phyloP scores from a whole-genome alignment of 2,329 filamentous ascomycete genomes.

The Coniochaeta sp. region DNA sequence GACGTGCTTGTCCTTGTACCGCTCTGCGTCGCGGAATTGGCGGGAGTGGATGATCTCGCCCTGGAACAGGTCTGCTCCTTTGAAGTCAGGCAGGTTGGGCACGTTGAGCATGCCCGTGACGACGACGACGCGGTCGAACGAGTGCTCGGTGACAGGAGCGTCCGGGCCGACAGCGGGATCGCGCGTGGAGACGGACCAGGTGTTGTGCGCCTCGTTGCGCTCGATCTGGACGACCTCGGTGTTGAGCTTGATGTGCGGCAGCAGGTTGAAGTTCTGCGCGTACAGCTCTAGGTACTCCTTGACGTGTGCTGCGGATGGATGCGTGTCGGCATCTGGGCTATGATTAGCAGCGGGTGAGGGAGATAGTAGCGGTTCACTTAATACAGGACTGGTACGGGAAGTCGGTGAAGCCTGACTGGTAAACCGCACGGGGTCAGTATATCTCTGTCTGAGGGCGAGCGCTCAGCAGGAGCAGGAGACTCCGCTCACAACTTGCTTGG shows the following conservation, averaged over 20 bases:
- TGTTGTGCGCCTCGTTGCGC: not conserved
- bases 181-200: not conserved
- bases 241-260: not conserved
- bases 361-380: too few species aligned
- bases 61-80: conserved; percentile 10
- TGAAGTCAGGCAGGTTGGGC: conserved; percentile 4
- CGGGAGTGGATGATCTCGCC: conserved; percentile 10
- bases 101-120: conserved; percentile 8
- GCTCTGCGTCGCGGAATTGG: conserved; percentile 7
- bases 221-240: not conserved
- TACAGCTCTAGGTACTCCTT: not conserved
- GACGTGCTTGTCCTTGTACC: conserved; percentile 10
- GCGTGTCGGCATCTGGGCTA: not conserved
- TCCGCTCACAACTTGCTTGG: not conserved
- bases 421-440: too few species aligned
- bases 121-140: conserved; percentile 8
- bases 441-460: too few species aligned
- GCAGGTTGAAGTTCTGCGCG: not conserved
- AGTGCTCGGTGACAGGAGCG: not conserved
- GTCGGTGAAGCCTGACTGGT: not conserved
- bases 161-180: not conserved
- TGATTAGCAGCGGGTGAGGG: not conserved
- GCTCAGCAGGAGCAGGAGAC: not conserved
- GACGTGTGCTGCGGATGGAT: not conserved
- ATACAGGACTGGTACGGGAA: not conserved